phyloP scores from a whole-genome alignment of 2,329 filamentous ascomycete genomes.

The Hypoxylon sp. region DNA sequence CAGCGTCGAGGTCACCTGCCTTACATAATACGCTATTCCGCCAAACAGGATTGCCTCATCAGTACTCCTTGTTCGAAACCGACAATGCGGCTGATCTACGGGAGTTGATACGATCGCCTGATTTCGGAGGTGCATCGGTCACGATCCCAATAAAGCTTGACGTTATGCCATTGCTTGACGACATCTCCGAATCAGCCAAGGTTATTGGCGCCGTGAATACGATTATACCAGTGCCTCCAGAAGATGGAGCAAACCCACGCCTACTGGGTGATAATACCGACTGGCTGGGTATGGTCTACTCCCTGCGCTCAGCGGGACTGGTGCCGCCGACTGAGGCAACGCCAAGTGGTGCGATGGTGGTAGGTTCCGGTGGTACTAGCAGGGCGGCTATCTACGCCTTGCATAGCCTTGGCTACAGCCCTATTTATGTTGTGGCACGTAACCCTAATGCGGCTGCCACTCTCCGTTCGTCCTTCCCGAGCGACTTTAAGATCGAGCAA shows the following conservation, averaged over 20 bases:
- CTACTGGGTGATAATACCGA: slow-evolving; percentile 94
- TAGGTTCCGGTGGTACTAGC: slow-evolving; percentile 92
- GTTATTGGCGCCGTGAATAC: slow-evolving; percentile 96
- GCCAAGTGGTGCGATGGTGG: slow-evolving; percentile 76
- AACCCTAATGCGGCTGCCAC: slow-evolving; percentile 74
- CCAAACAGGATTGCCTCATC: slow-evolving; percentile 82
- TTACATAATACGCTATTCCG: slow-evolving; percentile 90
- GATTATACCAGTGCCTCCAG: slow-evolving; percentile 72
- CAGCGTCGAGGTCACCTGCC: slow-evolving; percentile 84
- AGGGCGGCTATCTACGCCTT: slow-evolving; percentile 92
- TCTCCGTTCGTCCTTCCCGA: slow-evolving; percentile 79
- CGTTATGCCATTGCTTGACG: slow-evolving; percentile 84
- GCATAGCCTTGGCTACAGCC: slow-evolving; percentile 82
- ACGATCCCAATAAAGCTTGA: slow-evolving; percentile 96
- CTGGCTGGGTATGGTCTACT: slow-evolving; percentile 90
- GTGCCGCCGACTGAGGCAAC: slow-evolving; percentile 53
- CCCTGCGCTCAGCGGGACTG: slow-evolving; percentile 77
- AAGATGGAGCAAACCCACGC: slow-evolving; percentile 59
- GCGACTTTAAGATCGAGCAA: slow-evolving; percentile 75
- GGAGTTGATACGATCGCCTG: slow-evolving; percentile 73
- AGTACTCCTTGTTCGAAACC: slow-evolving; percentile 84
- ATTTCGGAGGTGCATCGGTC: slow-evolving; percentile 93
- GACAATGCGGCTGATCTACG: slow-evolving; percentile 70
- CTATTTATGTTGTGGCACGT: slow-evolving; percentile 89
- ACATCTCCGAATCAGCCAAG: slow-evolving; percentile 81